Base-by-base conservation (phyloP, 2,329 filamentous ascomycete genomes). In the Ceratocystis huliohia region DNA sequence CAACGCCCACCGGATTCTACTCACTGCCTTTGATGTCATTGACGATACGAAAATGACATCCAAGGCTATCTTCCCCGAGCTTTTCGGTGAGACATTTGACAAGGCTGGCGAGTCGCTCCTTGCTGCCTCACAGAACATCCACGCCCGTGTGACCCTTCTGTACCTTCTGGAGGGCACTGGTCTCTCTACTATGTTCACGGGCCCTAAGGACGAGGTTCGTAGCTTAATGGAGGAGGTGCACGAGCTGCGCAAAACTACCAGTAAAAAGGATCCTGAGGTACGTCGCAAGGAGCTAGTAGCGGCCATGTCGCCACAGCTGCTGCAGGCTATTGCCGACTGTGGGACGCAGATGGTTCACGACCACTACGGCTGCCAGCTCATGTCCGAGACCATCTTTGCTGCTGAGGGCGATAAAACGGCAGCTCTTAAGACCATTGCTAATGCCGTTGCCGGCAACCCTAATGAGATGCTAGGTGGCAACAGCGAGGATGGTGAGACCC, bases 21-120 rank as follows among this genome's bases (percentile, higher is more conserved):
- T 97, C 66, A 82, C 91, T 1, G 90, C 91, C 1, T 91, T 92
- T 74, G 94, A 97, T 72, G 87, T 96, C 62, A 86, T 96, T 62
- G 94, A 99, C 71, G 94, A 99, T 74, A 99, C 94, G 8, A 92
- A 95, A 70, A 81, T 96, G 72, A 89, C 86, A 2, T 82, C 86
- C 63, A 97, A 96, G 78, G 82, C 88, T 41, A 88, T 99, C 70
- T 91, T 96, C 75, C 82, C 89, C 0, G 93, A 97, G 75, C 80
- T 99, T 13, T 77, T 96, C 20, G 89, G 87, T 69, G 88, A 89
- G 72, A 84, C 85, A 68, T 80, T 82, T 28, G 80, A 86, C 66
- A 81, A 81, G 66, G 79, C 85, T 44, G 78, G 81, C 1, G 82
- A 88, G 70, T 88, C 87, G 69, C 78, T 91, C 63, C 76, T 88